Conservation (phyloP, 768 basidiomycete species). For the Strobilomyces confusus region DNA sequence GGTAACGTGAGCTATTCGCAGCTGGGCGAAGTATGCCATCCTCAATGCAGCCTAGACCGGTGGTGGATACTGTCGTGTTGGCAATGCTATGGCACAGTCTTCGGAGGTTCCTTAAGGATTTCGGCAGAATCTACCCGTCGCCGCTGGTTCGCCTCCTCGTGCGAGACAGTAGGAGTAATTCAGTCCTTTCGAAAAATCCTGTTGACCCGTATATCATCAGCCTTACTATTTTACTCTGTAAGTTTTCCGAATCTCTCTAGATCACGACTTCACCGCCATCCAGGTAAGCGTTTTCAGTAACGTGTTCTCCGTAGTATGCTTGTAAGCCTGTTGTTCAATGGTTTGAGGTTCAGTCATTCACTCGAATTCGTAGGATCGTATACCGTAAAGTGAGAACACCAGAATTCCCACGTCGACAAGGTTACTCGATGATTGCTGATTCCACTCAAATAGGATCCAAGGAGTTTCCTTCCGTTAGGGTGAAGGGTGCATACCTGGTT, state of each 20-base stretch:
- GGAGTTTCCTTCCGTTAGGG: conserved; percentile 2
- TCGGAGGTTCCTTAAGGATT: background rate
- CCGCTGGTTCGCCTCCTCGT: conserved; percentile 2
- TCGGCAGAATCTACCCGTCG: background rate
- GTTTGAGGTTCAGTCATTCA: background rate
- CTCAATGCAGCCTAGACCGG: background rate
- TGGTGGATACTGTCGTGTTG: background rate
- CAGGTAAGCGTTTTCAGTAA: conserved; percentile 6
- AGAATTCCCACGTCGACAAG: background rate
- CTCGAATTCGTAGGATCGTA: conserved; percentile 7
- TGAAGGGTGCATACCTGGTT: background rate
- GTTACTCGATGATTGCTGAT: background rate
- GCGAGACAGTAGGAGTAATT: conserved; percentile 7
- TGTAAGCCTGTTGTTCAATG: background rate
- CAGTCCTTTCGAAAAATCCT: background rate
- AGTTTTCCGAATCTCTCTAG: background rate
- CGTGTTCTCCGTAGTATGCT: conserved; percentile 7
- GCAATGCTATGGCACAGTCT: background rate
- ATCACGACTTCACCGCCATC: background rate
- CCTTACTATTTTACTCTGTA: conserved; percentile 5
- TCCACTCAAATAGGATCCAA: conserved; percentile 7
- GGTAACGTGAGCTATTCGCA: background rate
- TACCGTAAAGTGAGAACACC: background rate
- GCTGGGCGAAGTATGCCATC: too few relatives aligned
- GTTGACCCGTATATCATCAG: background rate